Conservation (phyloP, 768 basidiomycete species). For the Chalciporus pseudorubinellus region DNA sequence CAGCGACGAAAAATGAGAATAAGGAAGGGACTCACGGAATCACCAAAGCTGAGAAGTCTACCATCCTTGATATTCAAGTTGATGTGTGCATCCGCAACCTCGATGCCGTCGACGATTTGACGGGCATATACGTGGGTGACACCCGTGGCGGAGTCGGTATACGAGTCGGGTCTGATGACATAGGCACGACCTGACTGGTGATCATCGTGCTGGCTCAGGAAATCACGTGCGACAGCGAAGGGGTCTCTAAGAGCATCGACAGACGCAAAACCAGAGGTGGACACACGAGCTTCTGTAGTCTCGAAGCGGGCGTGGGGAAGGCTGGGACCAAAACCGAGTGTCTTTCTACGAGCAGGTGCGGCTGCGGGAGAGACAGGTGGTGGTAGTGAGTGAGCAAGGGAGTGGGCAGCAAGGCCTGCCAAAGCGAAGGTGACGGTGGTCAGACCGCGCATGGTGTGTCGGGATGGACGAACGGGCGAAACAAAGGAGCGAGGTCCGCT, state of each 20-base stretch:
- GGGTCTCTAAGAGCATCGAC: conserved; percentile 46
- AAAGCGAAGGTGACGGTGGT: conserved; percentile 60
- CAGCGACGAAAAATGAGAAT: conserved; percentile 1
- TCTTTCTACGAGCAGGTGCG: conserved; percentile 56
- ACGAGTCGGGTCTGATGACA: conserved; percentile 75
- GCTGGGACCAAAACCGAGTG: conserved; percentile 83
- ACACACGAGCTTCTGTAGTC: conserved; percentile 38
- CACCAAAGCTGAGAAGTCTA: conserved; percentile 79
- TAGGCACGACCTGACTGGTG: conserved; percentile 41
- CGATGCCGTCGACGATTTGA: conserved; percentile 81
- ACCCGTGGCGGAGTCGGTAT: conserved; percentile 83
- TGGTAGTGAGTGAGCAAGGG: conserved; percentile 43
- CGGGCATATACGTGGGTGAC: conserved; percentile 86
- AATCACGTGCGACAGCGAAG: conserved; percentile 58
- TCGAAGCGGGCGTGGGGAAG: conserved; percentile 71
- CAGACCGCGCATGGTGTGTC: conserved; percentile 55
- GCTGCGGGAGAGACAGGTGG: conserved; percentile 5
- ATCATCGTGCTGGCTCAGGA: conserved; percentile 45
- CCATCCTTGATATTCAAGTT: conserved; percentile 91
- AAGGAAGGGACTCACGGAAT: conserved; percentile 57
- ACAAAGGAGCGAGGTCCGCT: not conserved
- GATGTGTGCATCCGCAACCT: conserved; percentile 88
- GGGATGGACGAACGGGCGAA: not conserved
- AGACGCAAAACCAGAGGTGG: conserved; percentile 36
- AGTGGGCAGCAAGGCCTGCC: conserved; percentile 57